phyloP scores from a whole-genome alignment of 257 asterid genomes.

The Nicotiana tomentosiformis region DNA sequence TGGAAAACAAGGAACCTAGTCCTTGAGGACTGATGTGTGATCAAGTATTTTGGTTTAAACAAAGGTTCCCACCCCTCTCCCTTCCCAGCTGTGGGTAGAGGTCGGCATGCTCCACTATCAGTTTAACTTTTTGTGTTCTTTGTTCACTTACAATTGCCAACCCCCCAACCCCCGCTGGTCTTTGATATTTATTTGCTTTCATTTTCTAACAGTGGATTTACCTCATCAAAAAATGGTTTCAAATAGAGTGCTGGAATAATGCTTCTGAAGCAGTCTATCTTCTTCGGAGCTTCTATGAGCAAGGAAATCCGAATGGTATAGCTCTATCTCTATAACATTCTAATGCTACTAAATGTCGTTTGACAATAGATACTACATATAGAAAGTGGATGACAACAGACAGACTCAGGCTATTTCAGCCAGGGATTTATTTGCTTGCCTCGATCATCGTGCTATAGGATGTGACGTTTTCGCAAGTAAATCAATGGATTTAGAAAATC shows the following conservation, averaged over 20 bases:
- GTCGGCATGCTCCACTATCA: neutral
- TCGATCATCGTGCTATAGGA: neutral
- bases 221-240: slow-evolving; percentile 42
- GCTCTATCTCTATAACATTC: slow-evolving; percentile 24
- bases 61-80: neutral
- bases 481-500: neutral
- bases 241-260: slow-evolving; percentile 79
- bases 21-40: neutral
- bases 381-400: neutral
- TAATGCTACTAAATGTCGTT: slow-evolving; percentile 5
- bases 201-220: slow-evolving; percentile 20
- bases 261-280: slow-evolving; percentile 73
- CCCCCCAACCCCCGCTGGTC: neutral
- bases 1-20: neutral
- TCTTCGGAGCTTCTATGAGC: slow-evolving; percentile 79
- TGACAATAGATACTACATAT: neutral
- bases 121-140: neutral
- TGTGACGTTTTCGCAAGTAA: neutral
- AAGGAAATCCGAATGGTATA: slow-evolving; percentile 72
- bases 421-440: neutral
- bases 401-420: neutral
- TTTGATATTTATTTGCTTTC: neutral
- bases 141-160: neutral
- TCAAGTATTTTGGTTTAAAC: neutral
- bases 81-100: neutral